A percentile compares a stretch with the other conserved stretches of the same genome.
phyloP scores from a whole-genome alignment of 2,329 filamentous ascomycete species.

The Cladophialophora immunda region DNA sequence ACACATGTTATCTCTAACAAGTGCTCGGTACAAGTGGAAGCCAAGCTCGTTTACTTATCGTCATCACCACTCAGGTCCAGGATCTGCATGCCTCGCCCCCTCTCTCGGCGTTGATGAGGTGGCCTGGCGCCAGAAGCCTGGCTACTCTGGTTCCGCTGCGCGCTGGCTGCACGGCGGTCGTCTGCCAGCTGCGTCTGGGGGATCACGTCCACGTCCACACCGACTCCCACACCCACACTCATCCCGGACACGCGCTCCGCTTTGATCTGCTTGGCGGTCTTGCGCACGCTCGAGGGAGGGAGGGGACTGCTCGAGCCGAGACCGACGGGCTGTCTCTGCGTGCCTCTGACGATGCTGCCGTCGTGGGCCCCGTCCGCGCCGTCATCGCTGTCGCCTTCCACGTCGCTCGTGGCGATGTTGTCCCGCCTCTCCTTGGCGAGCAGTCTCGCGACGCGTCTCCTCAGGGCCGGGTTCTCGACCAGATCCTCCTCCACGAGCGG shows the following conservation, averaged over 20 bases:
- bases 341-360: conserved; percentile 26
- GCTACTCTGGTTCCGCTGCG: not conserved
- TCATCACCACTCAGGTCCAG: conserved; percentile 24
- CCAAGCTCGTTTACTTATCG: not conserved
- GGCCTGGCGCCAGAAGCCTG: not conserved
- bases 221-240: not conserved
- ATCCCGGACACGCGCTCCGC: not conserved
- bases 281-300: not conserved
- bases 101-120: not conserved
- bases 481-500: conserved; percentile 49
- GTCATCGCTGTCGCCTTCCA: conserved; percentile 34
- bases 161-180: not conserved
- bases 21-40: too few species aligned
- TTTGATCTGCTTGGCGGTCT: conserved; percentile 4
- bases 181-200: conserved; percentile 19
- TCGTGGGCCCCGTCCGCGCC: conserved; percentile 35
- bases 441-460: conserved; percentile 49
- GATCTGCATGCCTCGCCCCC: not conserved
- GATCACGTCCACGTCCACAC: conserved; percentile 8
- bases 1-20: too few species aligned
- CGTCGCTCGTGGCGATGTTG: conserved; percentile 37
- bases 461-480: conserved; percentile 50
- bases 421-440: conserved; percentile 40
- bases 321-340: conserved; percentile 32
- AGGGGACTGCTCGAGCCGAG: conserved; percentile 33